These are phyloP conservation scores for Cyberlindnera bimundalis DNA, from an alignment of 805 yeast genomes.

Conservation along the genomic window DNA sequence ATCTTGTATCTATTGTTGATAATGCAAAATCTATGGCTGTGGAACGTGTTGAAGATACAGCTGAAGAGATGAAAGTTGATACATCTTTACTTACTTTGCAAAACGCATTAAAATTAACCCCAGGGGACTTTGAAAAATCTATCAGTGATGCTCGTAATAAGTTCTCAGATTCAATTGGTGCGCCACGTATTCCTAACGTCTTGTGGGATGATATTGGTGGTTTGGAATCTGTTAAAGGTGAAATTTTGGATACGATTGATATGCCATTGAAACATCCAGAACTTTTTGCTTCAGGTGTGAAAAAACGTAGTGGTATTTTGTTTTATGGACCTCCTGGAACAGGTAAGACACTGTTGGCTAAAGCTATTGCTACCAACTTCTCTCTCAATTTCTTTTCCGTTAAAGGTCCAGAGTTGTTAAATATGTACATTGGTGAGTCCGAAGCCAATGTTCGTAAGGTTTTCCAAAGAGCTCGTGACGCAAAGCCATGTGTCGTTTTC, in stretches of 20 bases:
- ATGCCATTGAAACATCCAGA: slow-evolving; percentile 94
- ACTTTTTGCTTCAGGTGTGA: slow-evolving; percentile 80
- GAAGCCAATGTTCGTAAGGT: slow-evolving; percentile 96
- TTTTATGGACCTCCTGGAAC: slow-evolving; percentile 99
- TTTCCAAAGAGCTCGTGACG: slow-evolving; percentile 92
- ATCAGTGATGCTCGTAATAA: slow-evolving; percentile 80
- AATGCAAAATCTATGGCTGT: slow-evolving; percentile 59
- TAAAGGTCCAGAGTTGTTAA: slow-evolving; percentile 93
- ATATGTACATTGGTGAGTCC: slow-evolving; percentile 98
- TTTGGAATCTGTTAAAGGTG: slow-evolving; percentile 82
- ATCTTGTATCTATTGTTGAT: slow-evolving; percentile 63
- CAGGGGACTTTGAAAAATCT: slow-evolving; percentile 63
- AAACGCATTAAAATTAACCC: slow-evolving; percentile 49
- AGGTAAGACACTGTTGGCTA: slow-evolving; percentile 92
- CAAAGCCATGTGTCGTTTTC: slow-evolving; percentile 95
- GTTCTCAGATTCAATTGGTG: slow-evolving; percentile 93
- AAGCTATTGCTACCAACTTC: slow-evolving; percentile 95
- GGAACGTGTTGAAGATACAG: slow-evolving; percentile 40
- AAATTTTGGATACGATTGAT: slow-evolving; percentile 92
- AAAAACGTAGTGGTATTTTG: slow-evolving; percentile 89
- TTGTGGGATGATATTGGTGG: slow-evolving; percentile 99
- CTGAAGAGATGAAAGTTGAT: slow-evolving; percentile 12
- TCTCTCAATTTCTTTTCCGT: slow-evolving; percentile 93
- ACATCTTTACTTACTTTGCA: slow-evolving; percentile 32
- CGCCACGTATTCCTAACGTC: slow-evolving; percentile 93